Evolutionary conservation across 2,329 filamentous ascomycete genomes (phyloP), one percentile per base, ranked within the genome.

Genomic region (Cladophialophora psammophila): DNA sequence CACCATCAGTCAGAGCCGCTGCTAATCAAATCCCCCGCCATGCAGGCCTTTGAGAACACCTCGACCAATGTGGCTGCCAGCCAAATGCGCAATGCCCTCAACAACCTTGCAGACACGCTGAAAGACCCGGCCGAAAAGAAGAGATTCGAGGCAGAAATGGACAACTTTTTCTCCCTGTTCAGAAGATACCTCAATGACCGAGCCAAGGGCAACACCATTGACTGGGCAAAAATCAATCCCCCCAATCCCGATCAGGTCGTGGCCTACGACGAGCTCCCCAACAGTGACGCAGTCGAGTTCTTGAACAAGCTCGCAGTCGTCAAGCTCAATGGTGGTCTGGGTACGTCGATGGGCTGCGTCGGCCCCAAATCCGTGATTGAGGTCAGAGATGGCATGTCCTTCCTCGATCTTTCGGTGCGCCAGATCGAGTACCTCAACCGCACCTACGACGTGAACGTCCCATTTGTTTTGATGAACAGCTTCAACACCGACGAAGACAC

Each of bases 401-500:
- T 99, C 90, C 88, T 99, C 74, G 95, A 99, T 83, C 87, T 99
- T 76, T 98, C 95, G 20, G 95, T 99, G 76, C 92, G 95, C 77
- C 95, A 99, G 87, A 96, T 99, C 78, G 95, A 99, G 85, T 96
- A 93, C 86, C 90, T 99, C 75, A 99, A 99, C 90, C 91, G 94
- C 81, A 98, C 93, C 72, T 98, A 97, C 85, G 88, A 91, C 75
- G 93, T 96, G 81, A 98, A 97, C 79, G 95, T 99, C 38, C 95
- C 95, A 57, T 97, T 99, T 82, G 90, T 99, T 74, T 90, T 99
- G 75, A 99, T 99, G 95, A 99, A 99, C 90, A 98, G 95, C 64
- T 99, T 99, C 91, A 99, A 99, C 88, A 99, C 95, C 79, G 94
- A 99, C 80, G 89, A 94, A 76, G 95, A 99, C 79, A 99, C 95